These are phyloP conservation scores for Hippophae gyantsensis DNA, from an alignment of 306 rosid genomes.

Conservation along the genomic window DNA sequence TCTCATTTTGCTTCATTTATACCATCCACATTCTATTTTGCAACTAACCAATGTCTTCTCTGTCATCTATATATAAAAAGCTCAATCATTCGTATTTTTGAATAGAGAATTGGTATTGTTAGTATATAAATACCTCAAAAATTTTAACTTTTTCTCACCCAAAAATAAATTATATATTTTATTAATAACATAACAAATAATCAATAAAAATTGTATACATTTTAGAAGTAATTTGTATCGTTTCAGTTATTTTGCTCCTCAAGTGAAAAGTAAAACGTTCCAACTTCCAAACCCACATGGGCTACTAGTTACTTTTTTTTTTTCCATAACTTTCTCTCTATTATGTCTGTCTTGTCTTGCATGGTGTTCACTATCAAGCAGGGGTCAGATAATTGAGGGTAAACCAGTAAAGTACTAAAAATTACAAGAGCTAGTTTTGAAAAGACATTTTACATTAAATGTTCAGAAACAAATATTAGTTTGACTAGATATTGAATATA, in stretches of 20 bases:
- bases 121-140: too few species aligned
- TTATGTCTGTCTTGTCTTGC: background rate
- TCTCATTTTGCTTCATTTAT: conserved; percentile 34
- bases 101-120: too few species aligned
- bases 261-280: conserved; percentile 16
- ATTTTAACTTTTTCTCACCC: too few species aligned
- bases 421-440: conserved; percentile 9
- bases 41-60: conserved; percentile 4
- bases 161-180: too few species aligned
- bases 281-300: conserved; percentile 30
- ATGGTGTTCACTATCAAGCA: background rate
- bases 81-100: too few species aligned
- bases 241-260: conserved; percentile 1
- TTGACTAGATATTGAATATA: too few species aligned
- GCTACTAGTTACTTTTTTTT: conserved; percentile 2
- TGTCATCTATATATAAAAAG: background rate
- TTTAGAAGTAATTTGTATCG: background rate
- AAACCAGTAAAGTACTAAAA: conserved; percentile 35
- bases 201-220: too few species aligned
- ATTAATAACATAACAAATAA: too few species aligned
- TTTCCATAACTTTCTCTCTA: too few species aligned
- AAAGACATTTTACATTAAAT: too few species aligned
- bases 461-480: too few species aligned
- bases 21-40: conserved; percentile 4
- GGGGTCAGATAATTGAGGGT: conserved; percentile 38